Evolutionary conservation across 1,284 basidiomycete species (phyloP).

Genomic region (Earliella scabrosa): DNA sequence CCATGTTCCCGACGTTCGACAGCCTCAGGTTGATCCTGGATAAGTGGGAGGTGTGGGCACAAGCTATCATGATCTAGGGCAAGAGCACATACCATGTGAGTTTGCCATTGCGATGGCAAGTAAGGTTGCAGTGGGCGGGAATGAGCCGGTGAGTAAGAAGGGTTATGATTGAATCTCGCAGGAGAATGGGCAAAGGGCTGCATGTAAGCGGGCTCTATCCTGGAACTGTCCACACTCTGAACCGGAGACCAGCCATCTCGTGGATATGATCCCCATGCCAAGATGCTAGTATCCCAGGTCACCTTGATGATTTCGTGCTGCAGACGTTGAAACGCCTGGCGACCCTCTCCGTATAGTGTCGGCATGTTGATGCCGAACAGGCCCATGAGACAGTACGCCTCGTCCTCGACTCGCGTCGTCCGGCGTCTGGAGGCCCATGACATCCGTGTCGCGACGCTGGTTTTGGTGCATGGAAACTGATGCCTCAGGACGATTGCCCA

Average conservation of each 20-base stretch:
- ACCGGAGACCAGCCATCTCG: neutral
- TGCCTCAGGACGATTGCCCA: neutral
- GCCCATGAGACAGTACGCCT: slow-evolving; percentile 8
- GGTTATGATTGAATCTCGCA: neutral
- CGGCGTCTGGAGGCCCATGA: neutral
- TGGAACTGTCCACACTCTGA: neutral
- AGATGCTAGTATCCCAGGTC: slow-evolving; percentile 1
- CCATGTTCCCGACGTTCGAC: neutral
- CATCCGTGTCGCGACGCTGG: slow-evolving; percentile 5
- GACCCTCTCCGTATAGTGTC: slow-evolving; percentile 8
- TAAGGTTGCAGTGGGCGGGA: neutral
- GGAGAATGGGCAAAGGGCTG: neutral
- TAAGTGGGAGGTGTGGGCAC: neutral
- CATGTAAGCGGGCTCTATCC: neutral
- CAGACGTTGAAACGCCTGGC: neutral
- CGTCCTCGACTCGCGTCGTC: slow-evolving; percentile 2
- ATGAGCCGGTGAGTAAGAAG: neutral
- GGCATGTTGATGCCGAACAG: slow-evolving; percentile 7
- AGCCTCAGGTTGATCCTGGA: neutral
- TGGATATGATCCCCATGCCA: slow-evolving; percentile 2
- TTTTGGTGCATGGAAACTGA: neutral
- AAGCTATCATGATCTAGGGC: neutral
- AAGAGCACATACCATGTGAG: neutral
- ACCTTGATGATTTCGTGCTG: slow-evolving; percentile 8
- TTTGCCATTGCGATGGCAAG: neutral